Conservation (phyloP, 1,284 basidiomycete genomes). For the Bjerkandera adusta region DNA sequence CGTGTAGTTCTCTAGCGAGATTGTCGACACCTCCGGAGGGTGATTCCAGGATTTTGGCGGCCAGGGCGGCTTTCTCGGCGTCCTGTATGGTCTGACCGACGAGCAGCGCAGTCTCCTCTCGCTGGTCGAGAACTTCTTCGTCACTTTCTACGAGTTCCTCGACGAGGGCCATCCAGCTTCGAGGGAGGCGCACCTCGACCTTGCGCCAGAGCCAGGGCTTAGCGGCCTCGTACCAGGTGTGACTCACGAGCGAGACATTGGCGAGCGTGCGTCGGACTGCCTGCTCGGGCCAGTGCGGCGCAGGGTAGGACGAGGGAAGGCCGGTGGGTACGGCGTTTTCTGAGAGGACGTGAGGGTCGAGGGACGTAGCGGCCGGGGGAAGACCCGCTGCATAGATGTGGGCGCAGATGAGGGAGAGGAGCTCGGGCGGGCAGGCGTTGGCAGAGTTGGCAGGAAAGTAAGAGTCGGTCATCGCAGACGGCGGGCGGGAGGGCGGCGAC, state of each 20-base stretch:
- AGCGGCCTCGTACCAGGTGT: constrained; percentile 72
- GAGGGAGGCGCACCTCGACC: constrained; percentile 75
- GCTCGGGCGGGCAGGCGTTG: constrained; percentile 53
- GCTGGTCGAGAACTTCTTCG: constrained; percentile 43
- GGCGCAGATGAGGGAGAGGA: constrained; percentile 66
- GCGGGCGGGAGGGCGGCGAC: background rate
- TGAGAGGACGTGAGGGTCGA: constrained; percentile 64
- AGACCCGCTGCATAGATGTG: constrained; percentile 63
- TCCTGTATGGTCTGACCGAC: constrained; percentile 62
- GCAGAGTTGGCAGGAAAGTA: constrained; percentile 18
- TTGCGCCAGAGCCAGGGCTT: constrained; percentile 81
- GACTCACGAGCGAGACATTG: constrained; percentile 70
- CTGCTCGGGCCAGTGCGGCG: constrained; percentile 64
- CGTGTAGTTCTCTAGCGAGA: constrained; percentile 52
- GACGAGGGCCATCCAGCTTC: constrained; percentile 75
- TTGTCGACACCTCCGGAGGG: constrained; percentile 32
- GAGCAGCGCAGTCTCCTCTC: constrained; percentile 57
- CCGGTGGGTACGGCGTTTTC: constrained; percentile 52
- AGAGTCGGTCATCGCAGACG: constrained; percentile 11
- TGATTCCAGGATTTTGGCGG: constrained; percentile 32
- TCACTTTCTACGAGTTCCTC: constrained; percentile 75
- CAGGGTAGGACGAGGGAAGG: constrained; percentile 68
- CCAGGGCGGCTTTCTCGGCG: constrained; percentile 57
- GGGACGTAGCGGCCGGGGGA: constrained; percentile 50
- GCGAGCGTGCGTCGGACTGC: constrained; percentile 59